Evolutionary conservation across 306 rosid genomes (phyloP), one percentile per base, ranked within the genome.

Genomic region (Cicer pinnatifidum): DNA sequence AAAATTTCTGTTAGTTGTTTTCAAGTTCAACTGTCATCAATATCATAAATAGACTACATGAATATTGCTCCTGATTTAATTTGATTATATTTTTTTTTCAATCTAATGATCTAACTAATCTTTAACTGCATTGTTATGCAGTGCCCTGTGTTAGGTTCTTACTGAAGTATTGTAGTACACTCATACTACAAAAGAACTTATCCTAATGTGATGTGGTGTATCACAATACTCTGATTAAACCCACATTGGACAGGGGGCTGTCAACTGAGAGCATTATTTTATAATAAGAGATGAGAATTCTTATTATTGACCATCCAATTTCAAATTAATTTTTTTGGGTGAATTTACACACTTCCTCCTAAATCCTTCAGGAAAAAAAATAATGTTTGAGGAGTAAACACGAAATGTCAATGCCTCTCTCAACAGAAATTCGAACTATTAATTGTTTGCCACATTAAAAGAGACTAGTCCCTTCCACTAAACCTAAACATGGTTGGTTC

Each of bases 241-340:
- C 35, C 23, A 12, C 61, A 1, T 33, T 48, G 16, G 8, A 48
- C 9, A 11, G 11, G 38, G 50, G 62, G 11, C 57, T 40, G 17
- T 15, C 38, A 40, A 11, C 41, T 43, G 67, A 41, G 67, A 57
- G 20, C 57, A 57, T 57, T 57, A 53, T 72, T 16, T 20, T 20
- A 41, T 43, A 12, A 44, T 57, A 20, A 23, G 16, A 12, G 56
- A 64, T 20, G 43, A 11, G 9, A 20, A 57, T 35, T 11, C 35
- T 35, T 33, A 56, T 8, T 10, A 1, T 51, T 5, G 6, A 6
- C 7, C 47, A 37, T 15, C 9, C 38, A 69, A 69, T 37, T 48
- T 48, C 54, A n/a, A 12, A 12, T 41, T 51, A 23, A 23, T 23
- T 23, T 2, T 23, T 23, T 23, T 23, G 33, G 28, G 28, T 23